A percentile compares a stretch with the other conserved stretches of the same genome.
Evolutionary conservation across 2,329 filamentous ascomycete genomes (phyloP).

Genomic region (Epichloe gansuensis): DNA sequence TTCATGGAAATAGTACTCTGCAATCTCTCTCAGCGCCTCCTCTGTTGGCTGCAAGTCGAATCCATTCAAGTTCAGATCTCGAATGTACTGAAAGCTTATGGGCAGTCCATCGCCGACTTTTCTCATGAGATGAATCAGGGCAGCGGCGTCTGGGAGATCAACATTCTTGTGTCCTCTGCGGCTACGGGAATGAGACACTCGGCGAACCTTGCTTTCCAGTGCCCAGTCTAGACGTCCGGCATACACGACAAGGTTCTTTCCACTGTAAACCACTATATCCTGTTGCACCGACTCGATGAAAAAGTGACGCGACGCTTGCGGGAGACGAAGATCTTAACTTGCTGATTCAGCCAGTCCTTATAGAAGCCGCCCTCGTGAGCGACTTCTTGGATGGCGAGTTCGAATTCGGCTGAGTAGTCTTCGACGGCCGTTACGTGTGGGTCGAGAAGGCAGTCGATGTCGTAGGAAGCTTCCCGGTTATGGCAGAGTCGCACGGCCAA

Average conservation of each 20-base stretch:
- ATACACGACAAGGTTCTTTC: conserved; percentile 13
- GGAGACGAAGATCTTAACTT: conserved; percentile 12
- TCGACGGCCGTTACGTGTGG: conserved; percentile 13
- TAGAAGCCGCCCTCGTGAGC: conserved; percentile 2
- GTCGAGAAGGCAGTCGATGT: conserved; percentile 16
- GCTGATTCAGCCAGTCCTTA: conserved; percentile 14
- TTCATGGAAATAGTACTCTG: conserved; percentile 6
- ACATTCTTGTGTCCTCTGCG: conserved; percentile 3
- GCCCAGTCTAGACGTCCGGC: conserved; percentile 14
- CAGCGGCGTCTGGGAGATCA: conserved; percentile 9
- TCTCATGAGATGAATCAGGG: conserved; percentile 8
- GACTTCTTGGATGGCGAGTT: conserved; percentile 7
- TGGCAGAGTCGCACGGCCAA: conserved; percentile 13
- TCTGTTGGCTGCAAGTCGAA: conserved; percentile 9
- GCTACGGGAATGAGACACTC: conserved; percentile 9
- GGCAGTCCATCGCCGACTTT: conserved; percentile 2
- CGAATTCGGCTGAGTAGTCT: conserved; percentile 12
- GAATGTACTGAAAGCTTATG: conserved; percentile 9
- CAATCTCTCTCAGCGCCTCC: conserved; percentile 6
- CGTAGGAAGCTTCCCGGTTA: conserved; percentile 11
- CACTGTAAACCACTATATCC: conserved; percentile 12
- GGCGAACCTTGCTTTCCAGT: conserved; percentile 16
- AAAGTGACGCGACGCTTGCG: conserved; percentile 9
- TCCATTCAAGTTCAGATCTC: conserved; percentile 7
- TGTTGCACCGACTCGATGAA: conserved; percentile 15